Percentiles rank a stretch among this genome's conserved stretches.
Conservation (phyloP, 352 stramenopile species). For the Globisporangium carolinianum region DNA sequence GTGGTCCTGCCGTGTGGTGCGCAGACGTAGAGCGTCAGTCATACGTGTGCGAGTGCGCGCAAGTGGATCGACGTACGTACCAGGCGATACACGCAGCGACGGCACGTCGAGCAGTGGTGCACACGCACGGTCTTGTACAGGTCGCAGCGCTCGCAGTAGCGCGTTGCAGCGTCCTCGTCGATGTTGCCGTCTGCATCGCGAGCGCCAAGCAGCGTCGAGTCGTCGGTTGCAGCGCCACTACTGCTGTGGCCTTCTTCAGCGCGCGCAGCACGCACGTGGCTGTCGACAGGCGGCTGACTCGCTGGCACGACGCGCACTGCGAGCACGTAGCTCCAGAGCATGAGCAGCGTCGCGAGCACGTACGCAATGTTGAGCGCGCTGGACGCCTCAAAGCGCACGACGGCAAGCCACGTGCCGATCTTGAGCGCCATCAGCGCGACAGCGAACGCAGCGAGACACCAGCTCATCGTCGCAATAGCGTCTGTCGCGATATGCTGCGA, state of each 20-base stretch:
- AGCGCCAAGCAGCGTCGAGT: not conserved
- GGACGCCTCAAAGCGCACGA: conserved; percentile 24
- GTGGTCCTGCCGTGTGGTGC: conserved; percentile 36
- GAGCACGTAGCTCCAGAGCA: conserved; percentile 76
- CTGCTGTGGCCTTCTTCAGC: not conserved
- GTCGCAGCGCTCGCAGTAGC: conserved; percentile 81
- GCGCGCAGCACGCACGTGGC: conserved; percentile 5
- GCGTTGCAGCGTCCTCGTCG: conserved; percentile 13
- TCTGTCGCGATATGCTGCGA: not conserved
- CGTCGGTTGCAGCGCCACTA: not conserved
- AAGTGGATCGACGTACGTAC: conserved; percentile 8
- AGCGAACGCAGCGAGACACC: conserved; percentile 34
- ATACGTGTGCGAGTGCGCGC: not conserved
- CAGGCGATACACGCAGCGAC: conserved; percentile 75
- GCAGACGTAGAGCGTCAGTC: not conserved
- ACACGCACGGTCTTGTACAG: conserved; percentile 41
- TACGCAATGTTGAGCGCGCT: conserved; percentile 30
- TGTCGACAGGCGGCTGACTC: conserved; percentile 11
- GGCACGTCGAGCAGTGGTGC: conserved; percentile 77
- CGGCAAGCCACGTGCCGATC: conserved; percentile 35
- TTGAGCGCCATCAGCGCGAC: conserved; percentile 66
- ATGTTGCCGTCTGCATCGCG: not conserved
- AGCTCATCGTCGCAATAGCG: conserved; percentile 22
- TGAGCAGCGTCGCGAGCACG: conserved; percentile 31
- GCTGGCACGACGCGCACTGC: conserved; percentile 27